Percentiles rank a stretch among this genome's conserved stretches.
Conservation (phyloP, 140 eudicot genomes). For the Senecio squalidus region DNA sequence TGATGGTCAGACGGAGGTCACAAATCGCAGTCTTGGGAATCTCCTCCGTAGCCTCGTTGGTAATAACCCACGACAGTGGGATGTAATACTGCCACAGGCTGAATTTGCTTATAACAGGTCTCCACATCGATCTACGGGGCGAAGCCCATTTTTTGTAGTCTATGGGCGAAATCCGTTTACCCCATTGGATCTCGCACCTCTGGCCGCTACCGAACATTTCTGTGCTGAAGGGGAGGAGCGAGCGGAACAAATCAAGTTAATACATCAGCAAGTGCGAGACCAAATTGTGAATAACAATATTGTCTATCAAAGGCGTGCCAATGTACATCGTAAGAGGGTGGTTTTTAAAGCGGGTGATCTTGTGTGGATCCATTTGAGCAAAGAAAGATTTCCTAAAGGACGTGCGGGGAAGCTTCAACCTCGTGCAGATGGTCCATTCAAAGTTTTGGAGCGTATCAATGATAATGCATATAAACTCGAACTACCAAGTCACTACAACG, state of each 20-base stretch:
- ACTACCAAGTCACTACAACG: too few relatives aligned
- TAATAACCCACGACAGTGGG: neutral
- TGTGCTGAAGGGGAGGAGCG: neutral
- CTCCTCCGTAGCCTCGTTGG: neutral
- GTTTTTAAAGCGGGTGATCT: too few relatives aligned
- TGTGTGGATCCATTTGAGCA: too few relatives aligned
- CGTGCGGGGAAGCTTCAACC: too few relatives aligned
- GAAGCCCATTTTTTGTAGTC: neutral
- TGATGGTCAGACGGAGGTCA: neutral
- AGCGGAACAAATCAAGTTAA: neutral
- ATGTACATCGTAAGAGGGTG: too few relatives aligned
- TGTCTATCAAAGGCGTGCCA: too few relatives aligned
- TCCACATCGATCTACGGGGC: neutral
- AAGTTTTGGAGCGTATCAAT: too few relatives aligned
- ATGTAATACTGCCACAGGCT: neutral
- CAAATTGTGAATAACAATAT: neutral
- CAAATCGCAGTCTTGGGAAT: neutral
- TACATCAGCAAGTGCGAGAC: neutral
- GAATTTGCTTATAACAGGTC: neutral
- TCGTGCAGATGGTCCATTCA: too few relatives aligned
- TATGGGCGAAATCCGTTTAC: neutral
- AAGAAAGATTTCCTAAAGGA: too few relatives aligned
- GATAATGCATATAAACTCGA: too few relatives aligned
- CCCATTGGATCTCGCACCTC: neutral
- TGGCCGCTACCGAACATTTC: neutral